These are phyloP conservation scores for Phaffomyces thermotolerans DNA, from an alignment of 805 yeast genomes.

Conservation along the genomic window DNA sequence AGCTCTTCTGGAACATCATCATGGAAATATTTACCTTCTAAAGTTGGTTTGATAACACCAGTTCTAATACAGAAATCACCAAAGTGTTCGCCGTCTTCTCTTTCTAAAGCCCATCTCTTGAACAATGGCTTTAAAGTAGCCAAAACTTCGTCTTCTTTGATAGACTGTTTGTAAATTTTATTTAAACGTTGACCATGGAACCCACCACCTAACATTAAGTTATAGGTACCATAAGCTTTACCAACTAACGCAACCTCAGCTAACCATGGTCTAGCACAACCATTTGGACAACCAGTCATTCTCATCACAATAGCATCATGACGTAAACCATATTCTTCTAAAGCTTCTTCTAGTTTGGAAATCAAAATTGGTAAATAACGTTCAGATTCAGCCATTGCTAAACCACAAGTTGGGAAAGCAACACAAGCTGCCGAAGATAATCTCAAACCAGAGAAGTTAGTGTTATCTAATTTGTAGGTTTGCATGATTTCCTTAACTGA, in stretches of 20 bases:
- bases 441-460: slow-evolving; percentile 76
- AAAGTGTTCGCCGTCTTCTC: slow-evolving; percentile 87
- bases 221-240: slow-evolving; percentile 89
- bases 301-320: slow-evolving; percentile 94
- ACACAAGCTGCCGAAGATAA: slow-evolving; percentile 94
- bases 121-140: slow-evolving; percentile 74
- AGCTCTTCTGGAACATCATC: slow-evolving; percentile 70
- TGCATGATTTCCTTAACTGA: slow-evolving; percentile 56
- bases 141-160: slow-evolving; percentile 85
- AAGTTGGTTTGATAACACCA: slow-evolving; percentile 83
- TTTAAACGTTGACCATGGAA: slow-evolving; percentile 89
- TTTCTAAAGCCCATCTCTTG: slow-evolving; percentile 90
- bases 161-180: slow-evolving; percentile 80
- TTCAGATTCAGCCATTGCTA: slow-evolving; percentile 98
- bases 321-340: slow-evolving; percentile 88
- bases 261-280: slow-evolving; percentile 97
- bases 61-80: slow-evolving; percentile 88
- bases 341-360: slow-evolving; percentile 71
- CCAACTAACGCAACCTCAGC: slow-evolving; percentile 96
- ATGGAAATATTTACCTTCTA: slow-evolving; percentile 91
- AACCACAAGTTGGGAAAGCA: slow-evolving; percentile 97
- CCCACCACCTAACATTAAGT: slow-evolving; percentile 93
- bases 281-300: slow-evolving; percentile 99
- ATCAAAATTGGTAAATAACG: slow-evolving; percentile 77
- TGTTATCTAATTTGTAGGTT: slow-evolving; percentile 75